phyloP scores from a whole-genome alignment of 2,329 filamentous ascomycete genomes.

The Nothopassalora personata region DNA sequence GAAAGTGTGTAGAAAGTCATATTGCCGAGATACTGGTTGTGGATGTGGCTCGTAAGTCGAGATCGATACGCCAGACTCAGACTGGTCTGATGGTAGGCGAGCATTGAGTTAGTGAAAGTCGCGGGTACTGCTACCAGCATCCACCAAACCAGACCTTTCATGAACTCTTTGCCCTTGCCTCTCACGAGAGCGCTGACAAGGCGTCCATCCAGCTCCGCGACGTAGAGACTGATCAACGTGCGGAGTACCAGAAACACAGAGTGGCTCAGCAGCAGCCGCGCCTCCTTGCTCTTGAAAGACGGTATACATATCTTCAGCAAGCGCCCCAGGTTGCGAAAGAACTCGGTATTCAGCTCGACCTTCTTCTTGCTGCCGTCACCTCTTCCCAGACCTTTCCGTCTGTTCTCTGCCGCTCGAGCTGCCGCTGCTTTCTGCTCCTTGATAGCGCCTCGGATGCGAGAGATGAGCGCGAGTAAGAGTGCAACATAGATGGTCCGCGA shows the following conservation, averaged over 20 bases:
- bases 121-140: slow-evolving; percentile 95
- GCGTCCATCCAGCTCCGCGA: slow-evolving; percentile 89
- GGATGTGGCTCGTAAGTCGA: slow-evolving; percentile 86
- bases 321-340: slow-evolving; percentile 69
- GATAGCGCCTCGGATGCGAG: slow-evolving; percentile 86
- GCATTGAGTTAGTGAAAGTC: slow-evolving; percentile 95
- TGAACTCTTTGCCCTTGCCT: slow-evolving; percentile 83
- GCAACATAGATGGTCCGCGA: slow-evolving; percentile 79
- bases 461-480: slow-evolving; percentile 71
- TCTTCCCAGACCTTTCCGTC: slow-evolving; percentile 32
- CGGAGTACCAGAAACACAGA: slow-evolving; percentile 86
- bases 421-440: slow-evolving; percentile 87
- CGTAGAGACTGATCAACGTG: slow-evolving; percentile 89
- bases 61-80: slow-evolving; percentile 89
- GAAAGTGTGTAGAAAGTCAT: slow-evolving; percentile 98
- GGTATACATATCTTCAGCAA: slow-evolving; percentile 84
- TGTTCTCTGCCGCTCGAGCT: slow-evolving; percentile 57
- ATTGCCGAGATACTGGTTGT: slow-evolving; percentile 92
- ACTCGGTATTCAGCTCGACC: slow-evolving; percentile 88
- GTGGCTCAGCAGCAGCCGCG: slow-evolving; percentile 79
- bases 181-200: slow-evolving; percentile 89
- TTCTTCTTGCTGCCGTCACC: slow-evolving; percentile 51
- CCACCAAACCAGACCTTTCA: slow-evolving; percentile 91
- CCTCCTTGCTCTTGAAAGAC: slow-evolving; percentile 82
- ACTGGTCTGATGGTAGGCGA: slow-evolving; percentile 95